Evolutionary conservation across 129 eudicot species (phyloP).

Genomic region (Flaveria brownii): DNA sequence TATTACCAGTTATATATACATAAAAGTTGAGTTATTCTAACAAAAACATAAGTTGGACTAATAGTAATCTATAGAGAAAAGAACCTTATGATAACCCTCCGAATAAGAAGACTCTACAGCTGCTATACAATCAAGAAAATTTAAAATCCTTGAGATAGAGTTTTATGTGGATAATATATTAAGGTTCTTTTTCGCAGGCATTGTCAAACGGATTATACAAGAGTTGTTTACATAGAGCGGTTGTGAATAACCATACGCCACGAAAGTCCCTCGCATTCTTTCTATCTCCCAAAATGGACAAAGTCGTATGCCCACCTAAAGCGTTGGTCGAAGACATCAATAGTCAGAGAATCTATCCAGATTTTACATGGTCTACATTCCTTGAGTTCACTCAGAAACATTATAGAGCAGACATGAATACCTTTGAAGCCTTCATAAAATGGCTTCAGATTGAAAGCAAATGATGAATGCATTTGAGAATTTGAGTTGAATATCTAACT

Average conservation of each 20-base stretch:
- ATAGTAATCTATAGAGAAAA: no score
- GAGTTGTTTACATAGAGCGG: constrained; percentile 91
- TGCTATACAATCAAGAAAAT: background rate
- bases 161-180: background rate
- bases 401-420: constrained; percentile 59
- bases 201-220: constrained; percentile 81
- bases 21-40: no score
- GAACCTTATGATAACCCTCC: no score
- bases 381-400: constrained; percentile 81
- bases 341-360: constrained; percentile 57
- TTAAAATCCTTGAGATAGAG: no score
- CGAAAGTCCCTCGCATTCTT: constrained; percentile 83
- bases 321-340: constrained; percentile 39
- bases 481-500: background rate
- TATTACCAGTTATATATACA: no score
- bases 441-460: constrained; percentile 56
- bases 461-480: constrained; percentile 10
- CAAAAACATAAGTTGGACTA: no score
- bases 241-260: constrained; percentile 57
- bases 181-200: constrained; percentile 49
- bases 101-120: no score
- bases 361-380: constrained; percentile 78
- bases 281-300: constrained; percentile 66
- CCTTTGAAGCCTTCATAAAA: constrained; percentile 44
- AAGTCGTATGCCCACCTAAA: constrained; percentile 60